Evolutionary conservation across 768 basidiomycete species (phyloP).

Genomic region (Saitozyma sp.): DNA sequence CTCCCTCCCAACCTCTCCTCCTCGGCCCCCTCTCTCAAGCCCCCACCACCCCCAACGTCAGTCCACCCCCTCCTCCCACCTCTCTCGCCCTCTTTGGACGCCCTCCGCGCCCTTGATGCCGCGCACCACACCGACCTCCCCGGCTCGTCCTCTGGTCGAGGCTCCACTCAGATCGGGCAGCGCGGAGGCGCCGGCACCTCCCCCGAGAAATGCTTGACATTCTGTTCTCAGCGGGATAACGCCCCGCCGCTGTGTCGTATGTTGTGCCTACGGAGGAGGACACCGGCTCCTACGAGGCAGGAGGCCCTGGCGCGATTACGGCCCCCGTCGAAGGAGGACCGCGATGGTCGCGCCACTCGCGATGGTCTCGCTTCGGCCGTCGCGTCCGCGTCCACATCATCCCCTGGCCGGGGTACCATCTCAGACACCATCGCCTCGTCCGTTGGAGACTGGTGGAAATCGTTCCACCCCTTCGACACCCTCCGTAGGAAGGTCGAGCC

Average conservation of each 20-base stretch:
- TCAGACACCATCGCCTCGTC: too few relatives aligned
- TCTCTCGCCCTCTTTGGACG: conserved; percentile 3
- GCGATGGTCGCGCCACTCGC: too few relatives aligned
- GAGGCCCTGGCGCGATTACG: conserved; percentile 28
- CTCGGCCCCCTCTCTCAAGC: too few relatives aligned
- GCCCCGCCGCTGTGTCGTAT: conserved; percentile 34
- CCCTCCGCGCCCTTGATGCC: conserved; percentile 16
- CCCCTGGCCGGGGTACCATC: too few relatives aligned
- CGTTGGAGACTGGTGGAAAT: neutral
- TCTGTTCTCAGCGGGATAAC: conserved; percentile 33
- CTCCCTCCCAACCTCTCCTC: too few relatives aligned
- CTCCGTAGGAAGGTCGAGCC: conserved; percentile 26
- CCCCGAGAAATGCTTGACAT: conserved; percentile 39
- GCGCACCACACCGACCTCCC: neutral
- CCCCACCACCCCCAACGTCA: too few relatives aligned
- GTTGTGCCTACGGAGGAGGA: conserved; percentile 33
- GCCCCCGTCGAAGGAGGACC: conserved; percentile 3
- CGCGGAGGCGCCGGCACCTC: too few relatives aligned
- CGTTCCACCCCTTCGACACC: conserved; percentile 26
- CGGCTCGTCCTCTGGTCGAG: neutral
- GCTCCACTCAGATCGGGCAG: too few relatives aligned
- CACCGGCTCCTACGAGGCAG: conserved; percentile 7
- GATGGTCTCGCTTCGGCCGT: too few relatives aligned
- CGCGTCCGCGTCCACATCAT: too few relatives aligned
- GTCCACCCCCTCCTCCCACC: conserved; percentile 5